Percentiles rank a stretch among this genome's conserved stretches.
phyloP scores from a whole-genome alignment of 2,329 filamentous ascomycete genomes.

The Xylariaceae sp. region DNA sequence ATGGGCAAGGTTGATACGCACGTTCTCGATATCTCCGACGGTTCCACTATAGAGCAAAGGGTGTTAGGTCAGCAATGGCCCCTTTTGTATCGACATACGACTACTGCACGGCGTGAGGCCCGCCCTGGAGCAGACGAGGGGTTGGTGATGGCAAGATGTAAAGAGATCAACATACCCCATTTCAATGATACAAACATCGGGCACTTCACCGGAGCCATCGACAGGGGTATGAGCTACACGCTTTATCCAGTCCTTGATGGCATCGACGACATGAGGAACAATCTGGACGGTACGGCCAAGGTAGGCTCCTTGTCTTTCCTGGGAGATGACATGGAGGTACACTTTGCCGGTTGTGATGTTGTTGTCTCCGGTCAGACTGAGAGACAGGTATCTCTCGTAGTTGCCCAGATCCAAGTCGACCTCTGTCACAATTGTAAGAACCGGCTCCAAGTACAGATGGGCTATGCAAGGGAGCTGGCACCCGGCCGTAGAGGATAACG shows the following conservation, averaged over 20 bases:
- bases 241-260: constrained; percentile 89
- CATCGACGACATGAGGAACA: constrained; percentile 86
- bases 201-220: constrained; percentile 74
- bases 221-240: constrained; percentile 79
- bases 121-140: not conserved
- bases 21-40: constrained; percentile 26
- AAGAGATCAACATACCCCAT: constrained; percentile 13
- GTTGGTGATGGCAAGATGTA: not conserved
- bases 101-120: not conserved
- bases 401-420: constrained; percentile 53
- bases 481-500: not conserved
- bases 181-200: constrained; percentile 82
- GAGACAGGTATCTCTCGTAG: constrained; percentile 66
- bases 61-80: not conserved
- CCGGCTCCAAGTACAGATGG: not conserved
- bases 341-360: constrained; percentile 99
- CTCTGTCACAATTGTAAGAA: constrained; percentile 24
- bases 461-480: not conserved
- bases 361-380: constrained; percentile 76
- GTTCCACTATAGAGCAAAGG: constrained; percentile 15
- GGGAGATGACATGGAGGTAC: constrained; percentile 81
- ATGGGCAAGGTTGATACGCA: constrained; percentile 1
- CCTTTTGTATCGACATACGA: not conserved
- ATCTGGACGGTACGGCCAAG: constrained; percentile 86
- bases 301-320: constrained; percentile 64